phyloP scores from a whole-genome alignment of 169 alveolate species.

The Miamiensis avidus region DNA sequence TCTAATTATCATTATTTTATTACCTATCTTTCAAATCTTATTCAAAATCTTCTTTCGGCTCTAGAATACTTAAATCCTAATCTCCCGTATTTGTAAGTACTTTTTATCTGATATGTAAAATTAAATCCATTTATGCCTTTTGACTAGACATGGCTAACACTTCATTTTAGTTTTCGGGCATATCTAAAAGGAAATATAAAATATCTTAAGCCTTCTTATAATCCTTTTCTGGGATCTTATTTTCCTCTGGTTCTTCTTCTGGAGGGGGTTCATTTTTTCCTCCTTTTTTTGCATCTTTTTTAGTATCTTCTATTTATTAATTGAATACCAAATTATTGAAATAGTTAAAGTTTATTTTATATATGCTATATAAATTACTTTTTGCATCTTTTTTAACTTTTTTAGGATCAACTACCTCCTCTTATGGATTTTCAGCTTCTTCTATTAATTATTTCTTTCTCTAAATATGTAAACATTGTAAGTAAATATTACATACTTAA shows the following conservation, averaged over 20 bases:
- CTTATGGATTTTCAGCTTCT: slow-evolving; percentile 7
- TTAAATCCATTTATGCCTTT: slow-evolving; percentile 23
- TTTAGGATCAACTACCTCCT: slow-evolving; percentile 16
- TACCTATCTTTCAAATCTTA: slow-evolving; percentile 37
- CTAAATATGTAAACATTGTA: not conserved
- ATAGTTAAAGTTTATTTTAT: not conserved
- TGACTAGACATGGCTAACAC: not conserved
- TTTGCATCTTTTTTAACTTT: slow-evolving; percentile 20
- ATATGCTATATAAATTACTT: not conserved
- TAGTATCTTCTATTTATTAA: slow-evolving; percentile 21
- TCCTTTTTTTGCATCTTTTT: slow-evolving; percentile 39
- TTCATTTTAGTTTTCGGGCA: slow-evolving; percentile 24
- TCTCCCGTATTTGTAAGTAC: slow-evolving; percentile 34
- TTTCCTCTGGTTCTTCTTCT: slow-evolving; percentile 27
- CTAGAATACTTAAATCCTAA: slow-evolving; percentile 32
- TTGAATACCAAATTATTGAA: not conserved
- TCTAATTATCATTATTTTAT: not conserved
- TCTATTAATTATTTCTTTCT: slow-evolving; percentile 14
- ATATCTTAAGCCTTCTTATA: slow-evolving; percentile 38
- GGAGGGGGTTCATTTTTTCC: slow-evolving; percentile 27
- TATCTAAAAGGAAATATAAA: slow-evolving; percentile 26
- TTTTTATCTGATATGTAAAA: slow-evolving; percentile 26
- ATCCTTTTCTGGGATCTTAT: slow-evolving; percentile 40
- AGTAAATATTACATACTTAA: not conserved
- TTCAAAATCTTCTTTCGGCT: slow-evolving; percentile 27